Base-by-base conservation (phyloP, 805 yeast species). In the Lipomyces lipofer region DNA sequence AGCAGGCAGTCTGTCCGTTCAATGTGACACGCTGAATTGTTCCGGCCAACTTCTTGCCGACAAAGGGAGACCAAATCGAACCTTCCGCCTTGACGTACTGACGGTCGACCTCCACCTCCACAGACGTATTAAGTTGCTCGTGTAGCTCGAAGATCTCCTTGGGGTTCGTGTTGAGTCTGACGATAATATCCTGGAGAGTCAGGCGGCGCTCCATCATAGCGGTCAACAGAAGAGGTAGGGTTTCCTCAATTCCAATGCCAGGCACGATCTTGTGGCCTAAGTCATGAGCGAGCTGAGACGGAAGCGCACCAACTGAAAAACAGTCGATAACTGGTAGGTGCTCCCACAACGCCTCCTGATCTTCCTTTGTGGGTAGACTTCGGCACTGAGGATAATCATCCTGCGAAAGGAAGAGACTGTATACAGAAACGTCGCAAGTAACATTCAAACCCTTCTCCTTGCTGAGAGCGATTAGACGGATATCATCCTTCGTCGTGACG, bases 371-470 rank as follows among this genome's bases (percentile, higher is more conserved):
- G 61, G 97, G 97, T 70, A 90, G 76, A 77, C 84, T 84, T 22
- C 72, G 67, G 63, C 89, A 85, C 63, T 82, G 82, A 66, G 84
- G 84, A 48, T 84, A 87, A 35, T 82, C 82, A 69, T 81, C 86
- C 57, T 66, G 67, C 43, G 88, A 78, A 59, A 87, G 74, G 75
- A 89, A 90, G 68, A 91, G 76, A 3, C 95, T 75, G 68, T 82
- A 85, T 46, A 92, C 83, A 21, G 90, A 76, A 59, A 88, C 95
- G 71, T 92, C 98, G 72, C 95, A 87, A 19, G 97, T 89, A 35
- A 92, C 96, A 62, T 78, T 78, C 65, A 88, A 76, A 43, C 85
- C 83, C 77, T 87, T 88, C 54, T 80, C 85, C 73, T 90, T 90
- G 49, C 95, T 88, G 81, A 92, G 82, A 67, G 80, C 78, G 67